Evolutionary conservation across 345 rosid species (phyloP).

Genomic region (Pistacia vera): DNA sequence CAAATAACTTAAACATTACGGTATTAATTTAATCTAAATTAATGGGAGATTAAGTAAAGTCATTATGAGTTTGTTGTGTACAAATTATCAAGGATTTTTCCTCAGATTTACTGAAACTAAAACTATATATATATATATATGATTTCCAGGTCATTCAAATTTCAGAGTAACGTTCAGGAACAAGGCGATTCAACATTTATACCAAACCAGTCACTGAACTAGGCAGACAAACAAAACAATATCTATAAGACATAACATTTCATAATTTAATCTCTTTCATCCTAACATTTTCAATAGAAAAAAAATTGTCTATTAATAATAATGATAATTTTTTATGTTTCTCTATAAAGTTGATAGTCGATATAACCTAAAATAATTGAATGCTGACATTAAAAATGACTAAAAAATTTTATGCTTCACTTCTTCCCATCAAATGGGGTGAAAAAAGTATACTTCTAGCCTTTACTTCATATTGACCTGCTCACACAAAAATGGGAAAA

Average conservation of each 20-base stretch:
- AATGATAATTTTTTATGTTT: neutral
- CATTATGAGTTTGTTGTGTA: too few relatives aligned
- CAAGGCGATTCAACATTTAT: too few relatives aligned
- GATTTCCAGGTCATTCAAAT: too few relatives aligned
- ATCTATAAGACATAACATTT: neutral
- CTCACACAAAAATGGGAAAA: neutral
- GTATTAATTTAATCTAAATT: too few relatives aligned
- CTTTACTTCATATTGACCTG: conserved; percentile 4
- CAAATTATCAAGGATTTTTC: too few relatives aligned
- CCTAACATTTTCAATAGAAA: neutral
- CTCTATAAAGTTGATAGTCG: neutral
- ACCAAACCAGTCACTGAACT: too few relatives aligned
- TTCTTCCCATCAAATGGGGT: conserved; percentile 5
- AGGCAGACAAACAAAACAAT: too few relatives aligned
- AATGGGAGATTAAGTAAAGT: too few relatives aligned
- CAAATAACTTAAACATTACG: too few relatives aligned
- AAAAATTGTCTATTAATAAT: neutral
- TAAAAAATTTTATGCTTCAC: neutral
- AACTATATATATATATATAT: too few relatives aligned
- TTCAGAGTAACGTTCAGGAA: too few relatives aligned
- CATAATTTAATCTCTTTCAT: neutral
- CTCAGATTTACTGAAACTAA: too few relatives aligned
- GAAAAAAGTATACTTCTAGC: neutral
- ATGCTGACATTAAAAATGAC: neutral
- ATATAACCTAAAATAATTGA: neutral